phyloP scores from a whole-genome alignment of 2,329 filamentous ascomycete species.

The Didymella exigua region DNA sequence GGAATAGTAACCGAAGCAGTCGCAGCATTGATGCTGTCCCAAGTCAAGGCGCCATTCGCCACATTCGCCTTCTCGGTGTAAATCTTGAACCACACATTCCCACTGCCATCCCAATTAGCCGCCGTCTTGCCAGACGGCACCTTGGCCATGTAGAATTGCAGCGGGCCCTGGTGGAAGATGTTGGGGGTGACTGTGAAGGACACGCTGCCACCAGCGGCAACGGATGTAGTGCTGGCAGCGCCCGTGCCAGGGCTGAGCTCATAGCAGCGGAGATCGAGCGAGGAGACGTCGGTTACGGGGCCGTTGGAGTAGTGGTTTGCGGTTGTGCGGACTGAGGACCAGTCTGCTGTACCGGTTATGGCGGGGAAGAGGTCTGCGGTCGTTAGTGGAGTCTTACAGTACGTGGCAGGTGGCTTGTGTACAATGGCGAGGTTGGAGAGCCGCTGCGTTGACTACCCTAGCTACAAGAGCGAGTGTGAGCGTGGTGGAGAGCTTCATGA shows the following conservation, averaged over 20 bases:
- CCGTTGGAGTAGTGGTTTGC: slow-evolving; percentile 40
- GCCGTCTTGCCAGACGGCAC: slow-evolving; percentile 39
- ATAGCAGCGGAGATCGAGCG: slow-evolving; percentile 44
- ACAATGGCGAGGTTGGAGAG: slow-evolving; percentile 36
- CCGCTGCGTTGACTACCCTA: slow-evolving; percentile 27
- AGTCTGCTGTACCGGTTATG: slow-evolving; percentile 33
- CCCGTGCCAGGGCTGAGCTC: slow-evolving; percentile 30
- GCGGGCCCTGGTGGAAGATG: slow-evolving; percentile 44
- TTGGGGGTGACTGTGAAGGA: slow-evolving; percentile 39
- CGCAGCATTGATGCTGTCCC: slow-evolving; percentile 32
- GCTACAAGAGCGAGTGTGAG: slow-evolving; percentile 28
- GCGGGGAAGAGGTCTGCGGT: slow-evolving; percentile 18
- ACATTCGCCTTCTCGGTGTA: slow-evolving; percentile 32
- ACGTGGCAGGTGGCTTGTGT: neutral
- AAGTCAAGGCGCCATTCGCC: slow-evolving; percentile 31
- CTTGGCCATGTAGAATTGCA: slow-evolving; percentile 49
- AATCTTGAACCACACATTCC: slow-evolving; percentile 48
- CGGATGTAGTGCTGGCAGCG: slow-evolving; percentile 25
- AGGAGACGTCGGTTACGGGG: slow-evolving; percentile 39
- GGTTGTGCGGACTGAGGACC: slow-evolving; percentile 42
- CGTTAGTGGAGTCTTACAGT: slow-evolving; percentile 22
- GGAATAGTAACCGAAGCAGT: slow-evolving; percentile 48
- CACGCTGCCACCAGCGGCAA: slow-evolving; percentile 40
- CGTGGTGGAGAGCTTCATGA: slow-evolving; percentile 35
- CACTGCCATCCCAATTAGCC: slow-evolving; percentile 39